These are phyloP conservation scores for Luvunga scandens DNA, from an alignment of 345 rosid species.

Conservation along the genomic window DNA sequence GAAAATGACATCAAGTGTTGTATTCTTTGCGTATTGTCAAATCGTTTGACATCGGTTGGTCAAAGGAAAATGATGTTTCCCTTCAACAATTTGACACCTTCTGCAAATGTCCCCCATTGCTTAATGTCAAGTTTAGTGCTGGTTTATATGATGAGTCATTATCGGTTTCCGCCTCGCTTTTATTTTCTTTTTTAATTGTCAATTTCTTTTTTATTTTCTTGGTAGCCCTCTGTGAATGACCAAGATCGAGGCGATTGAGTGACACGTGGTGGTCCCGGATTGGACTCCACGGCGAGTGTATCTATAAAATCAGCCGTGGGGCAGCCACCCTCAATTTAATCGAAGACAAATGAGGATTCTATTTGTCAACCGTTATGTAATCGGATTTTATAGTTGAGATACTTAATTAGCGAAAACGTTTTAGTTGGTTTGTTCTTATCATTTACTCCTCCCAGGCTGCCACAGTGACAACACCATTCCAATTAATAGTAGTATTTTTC, in stretches of 20 bases:
- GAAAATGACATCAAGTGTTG: background rate
- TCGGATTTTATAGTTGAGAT: background rate
- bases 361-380: background rate
- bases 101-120: background rate
- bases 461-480: background rate
- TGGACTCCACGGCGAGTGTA: background rate
- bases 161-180: background rate
- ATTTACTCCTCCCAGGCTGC: background rate
- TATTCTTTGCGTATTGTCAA: background rate
- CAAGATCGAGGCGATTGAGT: background rate
- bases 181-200: background rate
- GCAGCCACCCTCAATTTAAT: background rate
- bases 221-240: background rate
- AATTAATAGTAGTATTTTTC: background rate
- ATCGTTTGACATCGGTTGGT: background rate
- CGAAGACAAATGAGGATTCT: background rate
- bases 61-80: background rate
- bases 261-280: background rate
- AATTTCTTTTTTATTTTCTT: background rate
- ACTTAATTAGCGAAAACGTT: background rate
- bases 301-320: too few species aligned
- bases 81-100: background rate
- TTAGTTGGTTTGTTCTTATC: background rate
- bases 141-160: background rate
- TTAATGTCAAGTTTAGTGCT: background rate